Conservation (phyloP, 805 yeast genomes). For the Ascoidea tarda region DNA sequence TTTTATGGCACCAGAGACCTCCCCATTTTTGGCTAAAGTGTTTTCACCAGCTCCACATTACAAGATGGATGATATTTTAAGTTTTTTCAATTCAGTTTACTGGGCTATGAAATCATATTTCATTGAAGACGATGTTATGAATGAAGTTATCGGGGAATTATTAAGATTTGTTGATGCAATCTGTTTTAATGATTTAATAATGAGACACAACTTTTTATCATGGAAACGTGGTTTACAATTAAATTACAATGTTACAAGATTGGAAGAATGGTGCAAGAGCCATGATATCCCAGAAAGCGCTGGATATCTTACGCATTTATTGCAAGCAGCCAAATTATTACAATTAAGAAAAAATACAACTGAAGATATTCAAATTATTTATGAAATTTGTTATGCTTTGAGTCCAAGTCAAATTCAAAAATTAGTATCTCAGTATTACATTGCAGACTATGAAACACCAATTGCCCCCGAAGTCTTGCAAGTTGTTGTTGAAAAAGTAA, state of each 20-base stretch:
- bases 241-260: slow-evolving; percentile 88
- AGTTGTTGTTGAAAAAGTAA: slow-evolving; percentile 69
- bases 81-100: slow-evolving; percentile 78
- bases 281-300: slow-evolving; percentile 86
- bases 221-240: slow-evolving; percentile 98
- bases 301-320: slow-evolving; percentile 66
- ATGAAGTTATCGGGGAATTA: slow-evolving; percentile 72
- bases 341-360: slow-evolving; percentile 83
- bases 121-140: slow-evolving; percentile 72
- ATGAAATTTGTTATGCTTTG: slow-evolving; percentile 88
- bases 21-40: slow-evolving; percentile 71
- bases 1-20: slow-evolving; percentile 72
- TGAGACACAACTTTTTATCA: slow-evolving; percentile 87
- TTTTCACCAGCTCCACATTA: slow-evolving; percentile 58
- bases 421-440: slow-evolving; percentile 73
- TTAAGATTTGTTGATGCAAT: slow-evolving; percentile 79
- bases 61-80: slow-evolving; percentile 89
- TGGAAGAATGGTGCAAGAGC: slow-evolving; percentile 97
- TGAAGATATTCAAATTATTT: slow-evolving; percentile 82
- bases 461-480: slow-evolving; percentile 69
- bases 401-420: slow-evolving; percentile 94
- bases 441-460: slow-evolving; percentile 92
- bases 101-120: slow-evolving; percentile 90
- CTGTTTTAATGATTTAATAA: slow-evolving; percentile 88
- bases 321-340: slow-evolving; percentile 85